Evolutionary conservation across 2,329 filamentous ascomycete genomes (phyloP), one percentile per base, ranked within the genome.

Genomic region (Arthrocladium fulminans): DNA sequence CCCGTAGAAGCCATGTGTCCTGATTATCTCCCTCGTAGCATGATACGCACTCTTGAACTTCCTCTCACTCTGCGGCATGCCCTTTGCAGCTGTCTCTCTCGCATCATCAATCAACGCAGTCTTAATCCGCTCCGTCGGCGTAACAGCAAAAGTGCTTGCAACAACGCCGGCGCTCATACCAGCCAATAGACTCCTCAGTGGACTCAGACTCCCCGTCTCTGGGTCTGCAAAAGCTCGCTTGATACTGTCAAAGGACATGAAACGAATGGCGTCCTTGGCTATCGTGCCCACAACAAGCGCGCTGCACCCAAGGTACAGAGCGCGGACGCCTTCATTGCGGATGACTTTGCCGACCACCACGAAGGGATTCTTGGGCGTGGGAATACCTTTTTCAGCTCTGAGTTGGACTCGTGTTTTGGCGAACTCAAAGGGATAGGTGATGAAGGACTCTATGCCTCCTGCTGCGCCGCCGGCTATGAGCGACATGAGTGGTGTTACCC

Each of bases 81-180:
- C 44, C 27, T 71, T 65, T 1, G 57, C 64, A 37, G 30, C 34
- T 2, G 32, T 41, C 10, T 45, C 22, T 12, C 76, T 64, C 6
- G 76, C 77, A 57, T 82, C 79, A 59, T 82, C 79, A 51, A 83
- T 82, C 57, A 84, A 60, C 0, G 80, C 80, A 1, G 81, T 85
- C 61, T 84, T 85, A 58, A 85, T 77, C 13, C 81, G 71, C 58
- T 85, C 81, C 0, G 79, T 82, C 0, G 81, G 81, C 2, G 81
- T 85, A 1, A 85, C 81, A 1, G 79, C 80, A n/a, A 76, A 72
- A 0, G 81, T 68, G 47, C 73, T 79, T 15, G 81, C 80, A 0
- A 81, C 72, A 0, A 79, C 72, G 0, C 81, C 81, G 0, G 79
- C 76, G 1, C 71, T 66, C 77, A 84, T 83, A 7, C 81, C 81